Evolutionary conservation across 495 filamentous ascomycete species (phyloP), one percentile per base, ranked within the genome.

Genomic region (Sordaria brevicollis): DNA sequence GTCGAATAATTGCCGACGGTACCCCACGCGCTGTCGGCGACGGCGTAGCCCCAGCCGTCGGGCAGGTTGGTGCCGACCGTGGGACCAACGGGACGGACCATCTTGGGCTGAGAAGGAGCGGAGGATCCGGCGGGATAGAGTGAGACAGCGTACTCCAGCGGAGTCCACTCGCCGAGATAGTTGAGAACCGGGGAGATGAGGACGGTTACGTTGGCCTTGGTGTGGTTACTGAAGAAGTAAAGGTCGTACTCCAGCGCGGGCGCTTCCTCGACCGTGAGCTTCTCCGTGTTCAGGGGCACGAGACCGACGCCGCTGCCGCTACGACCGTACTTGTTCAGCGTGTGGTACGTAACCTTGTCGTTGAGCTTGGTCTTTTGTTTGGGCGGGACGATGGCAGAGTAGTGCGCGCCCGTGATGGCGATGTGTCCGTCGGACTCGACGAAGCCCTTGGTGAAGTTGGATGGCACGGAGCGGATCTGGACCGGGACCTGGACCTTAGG

Each of bases 211-310:
- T 89, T 90, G 65, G 85, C 84, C 9, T 79, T 77, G 5, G 84
- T 76, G 66, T 75, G 71, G 65, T 81, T 78, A 21, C 86, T 86
- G 79, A 90, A 91, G 33, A 89, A 76, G 79, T 89, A 91, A 21
- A 92, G 71, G 71, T 87, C 83, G 75, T 91, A 92, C 72, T 89
- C 86, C 11, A 92, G 81, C 17, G 83, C 81, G 8, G 89, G 88
- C 0, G 85, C 86, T 5, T 80, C 77, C 7, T 77, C 73, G 33
- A 83, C 70, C 36, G 81, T 79, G 66, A 86, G 83, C 29, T 83
- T 81, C 36, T 83, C 75, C 13, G 85, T 82, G 39, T 82, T 77
- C 35, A 83, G 82, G 2, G 86, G 86, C 72, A 81, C 78, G 38
- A 92, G 82, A 5, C 86, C 87, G 17, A 90, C 82, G 33, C 85